A percentile compares a stretch with the other conserved stretches of the same genome.
phyloP scores from a whole-genome alignment of 1,284 basidiomycete species.

The Cryptococcus deneoformans region DNA sequence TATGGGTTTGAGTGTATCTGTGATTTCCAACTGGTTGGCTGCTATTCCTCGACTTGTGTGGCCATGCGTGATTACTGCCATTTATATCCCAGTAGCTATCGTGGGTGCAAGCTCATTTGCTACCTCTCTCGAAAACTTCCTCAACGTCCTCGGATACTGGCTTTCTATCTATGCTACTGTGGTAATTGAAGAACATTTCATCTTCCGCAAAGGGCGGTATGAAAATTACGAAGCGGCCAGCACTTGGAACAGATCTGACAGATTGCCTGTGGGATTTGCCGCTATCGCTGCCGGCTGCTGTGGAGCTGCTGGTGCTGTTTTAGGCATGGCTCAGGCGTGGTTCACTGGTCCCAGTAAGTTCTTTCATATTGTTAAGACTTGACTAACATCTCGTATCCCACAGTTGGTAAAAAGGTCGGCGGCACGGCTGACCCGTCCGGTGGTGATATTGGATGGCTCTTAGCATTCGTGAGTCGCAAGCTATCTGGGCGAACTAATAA shows the following conservation, averaged over 20 bases:
- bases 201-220: constrained; percentile 44
- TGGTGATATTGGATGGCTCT: constrained; percentile 36
- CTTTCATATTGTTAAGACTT: constrained; percentile 31
- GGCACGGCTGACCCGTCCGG: constrained; percentile 20
- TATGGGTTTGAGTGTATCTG: constrained; percentile 40
- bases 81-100: constrained; percentile 37
- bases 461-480: constrained; percentile 1
- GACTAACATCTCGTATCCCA: background rate
- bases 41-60: constrained; percentile 46
- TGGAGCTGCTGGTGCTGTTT: constrained; percentile 34
- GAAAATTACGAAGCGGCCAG: constrained; percentile 38
- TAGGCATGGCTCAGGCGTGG: constrained; percentile 45
- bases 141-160: constrained; percentile 45
- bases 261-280: constrained; percentile 30
- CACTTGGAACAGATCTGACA: constrained; percentile 30
- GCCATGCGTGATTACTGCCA: constrained; percentile 44
- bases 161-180: constrained; percentile 45
- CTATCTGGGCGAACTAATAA: background rate
- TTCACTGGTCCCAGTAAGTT: constrained; percentile 33
- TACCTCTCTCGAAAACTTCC: constrained; percentile 35
- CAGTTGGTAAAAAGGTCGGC: constrained; percentile 23
- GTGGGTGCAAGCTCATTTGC: constrained; percentile 46
- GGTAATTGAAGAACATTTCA: constrained; percentile 47
- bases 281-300: constrained; percentile 23
- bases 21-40: constrained; percentile 38